These are phyloP conservation scores for Mycena epipterygia DNA, from an alignment of 768 basidiomycete genomes.

Conservation along the genomic window DNA sequence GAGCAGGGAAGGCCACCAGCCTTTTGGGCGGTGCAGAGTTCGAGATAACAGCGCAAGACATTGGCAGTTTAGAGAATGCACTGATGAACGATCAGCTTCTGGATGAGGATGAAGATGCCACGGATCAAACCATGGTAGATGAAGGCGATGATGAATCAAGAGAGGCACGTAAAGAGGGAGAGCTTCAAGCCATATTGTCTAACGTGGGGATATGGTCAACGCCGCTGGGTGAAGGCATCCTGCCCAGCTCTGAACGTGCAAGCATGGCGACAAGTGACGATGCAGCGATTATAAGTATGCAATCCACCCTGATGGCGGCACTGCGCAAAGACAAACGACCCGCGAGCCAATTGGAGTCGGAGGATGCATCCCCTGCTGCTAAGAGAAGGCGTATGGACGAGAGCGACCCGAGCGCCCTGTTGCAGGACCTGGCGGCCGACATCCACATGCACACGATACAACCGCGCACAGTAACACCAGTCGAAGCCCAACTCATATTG, in stretches of 20 bases:
- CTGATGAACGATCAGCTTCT: background rate
- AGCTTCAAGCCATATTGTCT: background rate
- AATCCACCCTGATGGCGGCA: background rate
- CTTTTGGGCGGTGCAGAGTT: background rate
- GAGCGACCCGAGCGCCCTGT: background rate
- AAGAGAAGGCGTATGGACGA: background rate
- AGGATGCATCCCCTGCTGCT: background rate
- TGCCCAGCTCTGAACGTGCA: background rate
- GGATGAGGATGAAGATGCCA: background rate
- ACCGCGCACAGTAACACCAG: background rate
- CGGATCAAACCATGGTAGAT: background rate
- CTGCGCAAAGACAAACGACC: background rate
- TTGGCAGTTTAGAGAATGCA: background rate
- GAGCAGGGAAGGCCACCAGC: background rate
- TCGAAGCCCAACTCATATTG: background rate
- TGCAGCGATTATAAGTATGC: background rate
- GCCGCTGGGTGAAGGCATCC: background rate
- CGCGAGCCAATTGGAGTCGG: background rate
- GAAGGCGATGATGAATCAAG: background rate
- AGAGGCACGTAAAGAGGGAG: background rate
- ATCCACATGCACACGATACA: background rate
- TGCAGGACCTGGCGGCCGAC: background rate
- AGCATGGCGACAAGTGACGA: background rate
- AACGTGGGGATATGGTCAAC: background rate
- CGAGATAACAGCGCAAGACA: background rate